phyloP scores from a whole-genome alignment of 2,329 filamentous ascomycete species.

The Dendrostoma leiphaemia region DNA sequence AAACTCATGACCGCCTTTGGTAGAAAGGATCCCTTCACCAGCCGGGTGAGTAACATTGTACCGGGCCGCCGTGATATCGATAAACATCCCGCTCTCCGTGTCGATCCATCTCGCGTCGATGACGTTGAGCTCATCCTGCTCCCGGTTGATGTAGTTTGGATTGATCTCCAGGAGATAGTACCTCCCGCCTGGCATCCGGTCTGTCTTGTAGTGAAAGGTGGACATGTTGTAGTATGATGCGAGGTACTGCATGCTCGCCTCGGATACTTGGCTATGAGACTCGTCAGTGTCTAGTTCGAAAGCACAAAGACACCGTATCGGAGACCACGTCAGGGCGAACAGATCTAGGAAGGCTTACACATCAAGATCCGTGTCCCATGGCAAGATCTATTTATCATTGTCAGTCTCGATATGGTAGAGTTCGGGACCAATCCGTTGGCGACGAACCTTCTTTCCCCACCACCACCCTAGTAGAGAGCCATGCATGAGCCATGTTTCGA shows the following conservation, averaged over 20 bases:
- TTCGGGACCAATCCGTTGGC: no score
- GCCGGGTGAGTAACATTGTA: slow-evolving; percentile 44
- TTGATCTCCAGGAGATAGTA: slow-evolving; percentile 50
- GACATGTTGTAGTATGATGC: slow-evolving; percentile 65
- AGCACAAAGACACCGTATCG: not conserved
- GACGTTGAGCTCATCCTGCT: slow-evolving; percentile 38
- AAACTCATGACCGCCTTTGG: slow-evolving; percentile 51
- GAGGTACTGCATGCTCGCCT: slow-evolving; percentile 63
- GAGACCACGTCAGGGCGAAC: no score
- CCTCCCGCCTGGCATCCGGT: slow-evolving; percentile 35
- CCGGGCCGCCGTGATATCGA: slow-evolving; percentile 50
- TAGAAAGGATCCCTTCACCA: slow-evolving; percentile 44
- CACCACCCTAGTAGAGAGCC: slow-evolving; percentile 85
- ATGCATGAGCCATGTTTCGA: slow-evolving; percentile 83
- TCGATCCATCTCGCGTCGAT: slow-evolving; percentile 51
- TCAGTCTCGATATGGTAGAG: no score
- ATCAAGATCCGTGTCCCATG: slow-evolving; percentile 77
- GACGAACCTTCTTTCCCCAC: slow-evolving; percentile 62
- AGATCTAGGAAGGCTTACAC: slow-evolving; percentile 35
- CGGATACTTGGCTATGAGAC: slow-evolving; percentile 55
- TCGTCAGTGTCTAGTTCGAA: not conserved
- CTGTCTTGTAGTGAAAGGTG: slow-evolving; percentile 42
- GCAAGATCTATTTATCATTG: slow-evolving; percentile 54
- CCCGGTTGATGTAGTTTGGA: slow-evolving; percentile 38
- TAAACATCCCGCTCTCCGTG: slow-evolving; percentile 43